Evolutionary conservation across 257 asterid species (phyloP).

Genomic region (Linaria vulgaris): DNA sequence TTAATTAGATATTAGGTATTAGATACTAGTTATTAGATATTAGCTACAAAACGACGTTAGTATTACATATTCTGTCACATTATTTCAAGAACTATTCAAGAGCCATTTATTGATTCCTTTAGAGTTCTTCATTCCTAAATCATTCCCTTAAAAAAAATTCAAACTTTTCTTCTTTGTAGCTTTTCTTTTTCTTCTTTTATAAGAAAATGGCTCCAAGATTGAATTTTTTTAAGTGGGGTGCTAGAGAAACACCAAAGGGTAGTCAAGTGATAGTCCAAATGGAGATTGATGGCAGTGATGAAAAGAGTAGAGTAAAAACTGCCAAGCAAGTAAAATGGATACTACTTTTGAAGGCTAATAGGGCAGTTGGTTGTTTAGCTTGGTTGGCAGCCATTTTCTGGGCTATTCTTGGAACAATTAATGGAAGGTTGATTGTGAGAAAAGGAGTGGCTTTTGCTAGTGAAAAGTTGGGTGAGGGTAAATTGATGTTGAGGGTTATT

Average conservation of each 20-base stretch:
- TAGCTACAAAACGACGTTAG: no score
- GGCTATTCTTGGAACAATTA: slow-evolving; percentile 44
- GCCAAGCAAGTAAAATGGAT: slow-evolving; percentile 72
- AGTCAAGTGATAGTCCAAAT: slow-evolving; percentile 69
- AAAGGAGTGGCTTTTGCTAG: slow-evolving; percentile 55
- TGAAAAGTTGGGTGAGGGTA: slow-evolving; percentile 60
- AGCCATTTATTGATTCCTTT: no score
- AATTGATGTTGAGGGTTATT: slow-evolving; percentile 41
- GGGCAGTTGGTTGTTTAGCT: slow-evolving; percentile 63
- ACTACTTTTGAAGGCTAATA: slow-evolving; percentile 60
- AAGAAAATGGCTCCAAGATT: slow-evolving; percentile 62
- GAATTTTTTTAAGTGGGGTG: slow-evolving; percentile 53
- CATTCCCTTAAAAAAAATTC: slow-evolving; percentile 4
- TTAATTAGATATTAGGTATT: no score
- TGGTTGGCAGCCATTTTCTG: slow-evolving; percentile 48
- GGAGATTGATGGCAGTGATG: slow-evolving; percentile 68
- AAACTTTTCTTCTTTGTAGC: slow-evolving; percentile 10
- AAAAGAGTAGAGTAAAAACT: slow-evolving; percentile 56
- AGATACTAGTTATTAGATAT: no score
- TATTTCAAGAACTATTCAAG: no score
- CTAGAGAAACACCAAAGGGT: slow-evolving; percentile 37
- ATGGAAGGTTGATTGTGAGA: slow-evolving; percentile 45
- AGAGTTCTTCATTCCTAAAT: no score
- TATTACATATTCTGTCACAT: no score
- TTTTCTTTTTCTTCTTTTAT: neutral